Conservation (phyloP, 345 rosid species). For the Kandelia obovata region DNA sequence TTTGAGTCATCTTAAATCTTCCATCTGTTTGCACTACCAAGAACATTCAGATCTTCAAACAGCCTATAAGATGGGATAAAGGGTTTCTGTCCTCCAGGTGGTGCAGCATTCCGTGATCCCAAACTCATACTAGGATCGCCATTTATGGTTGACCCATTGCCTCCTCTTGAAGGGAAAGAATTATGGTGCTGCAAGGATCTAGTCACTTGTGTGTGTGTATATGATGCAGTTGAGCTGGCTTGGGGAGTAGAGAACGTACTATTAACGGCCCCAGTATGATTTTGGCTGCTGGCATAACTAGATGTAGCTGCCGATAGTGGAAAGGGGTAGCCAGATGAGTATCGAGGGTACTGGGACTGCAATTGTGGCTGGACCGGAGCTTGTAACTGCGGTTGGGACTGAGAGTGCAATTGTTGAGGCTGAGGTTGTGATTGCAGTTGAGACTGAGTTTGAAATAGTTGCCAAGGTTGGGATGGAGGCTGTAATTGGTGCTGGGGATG, state of each 20-base stretch:
- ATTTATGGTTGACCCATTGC: slow-evolving; percentile 28
- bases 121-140: slow-evolving; percentile 24
- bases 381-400: not conserved
- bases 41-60: slow-evolving; percentile 82
- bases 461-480: slow-evolving; percentile 11
- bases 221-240: slow-evolving; percentile 21
- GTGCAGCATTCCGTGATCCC: slow-evolving; percentile 25
- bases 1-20: slow-evolving; percentile 37
- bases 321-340: slow-evolving; percentile 48
- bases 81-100: slow-evolving; percentile 51
- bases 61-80: slow-evolving; percentile 72
- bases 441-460: slow-evolving; percentile 17
- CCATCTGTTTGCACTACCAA: slow-evolving; percentile 52
- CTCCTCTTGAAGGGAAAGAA: slow-evolving; percentile 38
- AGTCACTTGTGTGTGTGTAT: slow-evolving; percentile 36
- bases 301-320: slow-evolving; percentile 77
- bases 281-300: slow-evolving; percentile 33
- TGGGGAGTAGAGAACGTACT: slow-evolving; percentile 30
- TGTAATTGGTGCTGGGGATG: slow-evolving; percentile 18
- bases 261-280: slow-evolving; percentile 14
- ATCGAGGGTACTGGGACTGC: slow-evolving; percentile 28
- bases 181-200: slow-evolving; percentile 50
- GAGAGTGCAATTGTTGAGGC: slow-evolving; percentile 1
- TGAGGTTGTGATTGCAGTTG: not conserved
- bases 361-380: not conserved